Base-by-base conservation (phyloP, 2,329 filamentous ascomycete species). In the Cercospora beticola region DNA sequence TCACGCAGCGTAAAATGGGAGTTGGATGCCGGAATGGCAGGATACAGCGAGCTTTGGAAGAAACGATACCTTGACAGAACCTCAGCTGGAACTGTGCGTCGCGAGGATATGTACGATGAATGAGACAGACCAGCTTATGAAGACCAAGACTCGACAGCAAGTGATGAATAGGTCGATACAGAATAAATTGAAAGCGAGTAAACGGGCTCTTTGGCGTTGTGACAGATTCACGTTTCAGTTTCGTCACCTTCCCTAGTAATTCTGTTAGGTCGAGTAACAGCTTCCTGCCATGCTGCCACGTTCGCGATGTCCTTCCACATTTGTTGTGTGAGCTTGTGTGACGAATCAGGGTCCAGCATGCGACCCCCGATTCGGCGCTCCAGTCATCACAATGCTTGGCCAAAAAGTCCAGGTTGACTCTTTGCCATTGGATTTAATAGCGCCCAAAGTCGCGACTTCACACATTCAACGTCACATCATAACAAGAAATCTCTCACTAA, bases 41-140 rank as follows among this genome's bases (percentile, higher is more conserved):
- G 49, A 57, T 58, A 64, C 28, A 61, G 54, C 28, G 57, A 43
- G 64, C 21, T 30, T 54, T 60, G 56, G 30, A 52, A 58, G 57
- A 56, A 60, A 66, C n/a, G 57, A 66, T 60, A 60, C 56, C 56
- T 66, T 33, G 40, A 30, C 43, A 66, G 56, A 36, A 46, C 33
- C 54, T 66, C 64, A 60, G 64, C 64, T 66, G 64, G 64, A 57
- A 60, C 64, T 66, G 64, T 66, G 64, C 64, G 64, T 66, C 64
- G 33, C 36, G 49, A 52, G 30, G 62, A 64, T 26, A 33, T 64
- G 62, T 57, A 64, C 31, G 62, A 64, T 57, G 43, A 52, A 52
- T 52, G 46, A 52, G 46, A 52, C 46, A 52, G 21, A 63, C 23
- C 28, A 40, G 59, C 33, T 26, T 40, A 61, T 46, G 59, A 61